A percentile compares a stretch with the other conserved stretches of the same genome.
phyloP scores from a whole-genome alignment of 441 rosid genomes.

The Cnidoscolus chayamansa region DNA sequence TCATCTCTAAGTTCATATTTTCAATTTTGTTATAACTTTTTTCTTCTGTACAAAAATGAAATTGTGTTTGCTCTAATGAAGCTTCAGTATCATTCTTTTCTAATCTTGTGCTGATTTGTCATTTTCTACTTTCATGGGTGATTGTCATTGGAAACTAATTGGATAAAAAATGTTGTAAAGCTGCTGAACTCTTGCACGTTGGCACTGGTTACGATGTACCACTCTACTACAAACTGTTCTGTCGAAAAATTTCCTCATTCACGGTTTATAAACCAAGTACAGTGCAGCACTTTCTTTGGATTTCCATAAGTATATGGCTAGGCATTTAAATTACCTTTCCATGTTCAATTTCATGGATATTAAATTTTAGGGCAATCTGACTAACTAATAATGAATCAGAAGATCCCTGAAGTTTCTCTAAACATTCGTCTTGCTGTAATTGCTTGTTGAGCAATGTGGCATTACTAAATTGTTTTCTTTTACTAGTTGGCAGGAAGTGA shows the following conservation, averaged over 20 bases:
- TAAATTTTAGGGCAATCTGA: neutral
- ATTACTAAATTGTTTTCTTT: constrained; percentile 25
- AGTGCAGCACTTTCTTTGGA: neutral
- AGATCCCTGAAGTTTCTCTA: neutral
- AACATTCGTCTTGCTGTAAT: neutral
- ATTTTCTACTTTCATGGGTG: neutral
- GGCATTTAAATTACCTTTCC: neutral
- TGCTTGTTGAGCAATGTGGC: neutral
- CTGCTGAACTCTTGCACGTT: neutral
- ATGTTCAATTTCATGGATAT: neutral
- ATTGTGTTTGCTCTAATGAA: neutral
- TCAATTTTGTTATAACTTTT: neutral
- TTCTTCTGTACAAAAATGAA: neutral
- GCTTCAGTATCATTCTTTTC: neutral
- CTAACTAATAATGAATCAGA: neutral
- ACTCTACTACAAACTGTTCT: neutral
- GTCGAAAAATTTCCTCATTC: neutral
- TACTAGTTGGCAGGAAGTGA: constrained; percentile 93
- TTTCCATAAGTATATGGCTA: neutral
- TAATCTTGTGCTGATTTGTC: neutral
- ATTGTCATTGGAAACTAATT: neutral
- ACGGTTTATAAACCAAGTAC: neutral
- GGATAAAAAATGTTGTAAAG: neutral
- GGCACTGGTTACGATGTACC: neutral
- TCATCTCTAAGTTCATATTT: neutral